Percentiles rank a stretch among this genome's conserved stretches.
Evolutionary conservation across 257 asterid species (phyloP).

Genomic region (Thymus quinquecostatus): DNA sequence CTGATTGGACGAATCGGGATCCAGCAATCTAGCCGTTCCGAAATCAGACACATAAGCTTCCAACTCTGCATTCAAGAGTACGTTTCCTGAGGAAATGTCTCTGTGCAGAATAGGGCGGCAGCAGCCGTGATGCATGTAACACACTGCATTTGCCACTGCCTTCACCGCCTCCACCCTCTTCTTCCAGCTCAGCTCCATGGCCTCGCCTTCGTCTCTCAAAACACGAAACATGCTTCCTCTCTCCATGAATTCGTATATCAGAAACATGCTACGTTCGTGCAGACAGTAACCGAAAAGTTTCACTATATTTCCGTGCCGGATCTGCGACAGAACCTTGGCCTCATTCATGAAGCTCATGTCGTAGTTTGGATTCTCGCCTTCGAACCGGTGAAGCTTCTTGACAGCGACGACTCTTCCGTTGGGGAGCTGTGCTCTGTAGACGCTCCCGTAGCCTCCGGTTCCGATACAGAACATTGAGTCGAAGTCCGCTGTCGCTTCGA

Average conservation of each 20-base stretch:
- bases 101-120: conserved; percentile 31
- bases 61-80: no score
- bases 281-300: background rate
- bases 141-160: conserved; percentile 18
- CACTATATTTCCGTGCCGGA: background rate
- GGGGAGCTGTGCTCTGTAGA: conserved; percentile 19
- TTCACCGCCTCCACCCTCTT: conserved; percentile 25
- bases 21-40: no score
- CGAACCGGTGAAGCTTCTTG: background rate
- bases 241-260: conserved; percentile 4
- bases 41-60: no score
- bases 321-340: background rate
- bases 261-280: conserved; percentile 11
- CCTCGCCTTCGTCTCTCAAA: background rate
- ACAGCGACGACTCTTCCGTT: background rate
- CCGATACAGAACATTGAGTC: conserved; percentile 21
- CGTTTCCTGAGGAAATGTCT: conserved; percentile 20
- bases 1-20: no score
- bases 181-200: conserved; percentile 12
- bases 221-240: conserved; percentile 3
- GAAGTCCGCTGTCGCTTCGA: conserved; percentile 27
- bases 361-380: background rate
- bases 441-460: conserved; percentile 32
- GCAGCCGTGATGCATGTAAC: conserved; percentile 31
- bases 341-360: conserved; percentile 11